phyloP scores from a whole-genome alignment of 768 basidiomycete species.

The Russula abietina region DNA sequence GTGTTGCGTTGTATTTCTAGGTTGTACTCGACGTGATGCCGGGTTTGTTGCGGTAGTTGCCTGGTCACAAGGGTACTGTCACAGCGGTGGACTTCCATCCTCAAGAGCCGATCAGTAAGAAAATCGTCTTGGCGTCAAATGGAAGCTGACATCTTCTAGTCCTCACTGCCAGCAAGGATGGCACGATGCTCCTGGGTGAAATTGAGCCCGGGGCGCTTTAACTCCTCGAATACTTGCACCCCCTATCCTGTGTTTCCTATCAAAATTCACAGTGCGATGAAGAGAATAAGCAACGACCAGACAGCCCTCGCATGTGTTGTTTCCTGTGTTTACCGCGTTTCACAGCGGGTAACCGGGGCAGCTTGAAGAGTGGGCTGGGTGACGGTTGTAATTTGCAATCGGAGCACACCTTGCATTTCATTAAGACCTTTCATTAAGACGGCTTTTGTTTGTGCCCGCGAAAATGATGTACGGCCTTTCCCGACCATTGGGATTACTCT shows the following conservation, averaged over 20 bases:
- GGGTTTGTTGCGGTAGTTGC: too few relatives aligned
- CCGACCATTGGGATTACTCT: neutral
- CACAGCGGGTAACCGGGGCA: conserved; percentile 14
- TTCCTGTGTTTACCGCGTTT: conserved; percentile 16
- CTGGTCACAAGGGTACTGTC: conserved; percentile 95
- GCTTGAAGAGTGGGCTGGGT: conserved; percentile 12
- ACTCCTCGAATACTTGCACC: neutral
- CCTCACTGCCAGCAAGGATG: conserved; percentile 88
- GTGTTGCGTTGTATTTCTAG: too few relatives aligned
- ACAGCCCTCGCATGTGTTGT: conserved; percentile 13
- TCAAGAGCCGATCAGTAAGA: conserved; percentile 88
- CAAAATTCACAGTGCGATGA: conserved; percentile 21
- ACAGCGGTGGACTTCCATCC: conserved; percentile 96
- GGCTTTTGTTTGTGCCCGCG: neutral
- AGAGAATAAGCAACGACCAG: conserved; percentile 21
- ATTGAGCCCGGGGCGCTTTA: conserved; percentile 53
- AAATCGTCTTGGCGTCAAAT: neutral
- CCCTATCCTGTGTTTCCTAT: neutral
- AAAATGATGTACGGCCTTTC: neutral
- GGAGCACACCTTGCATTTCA: conserved; percentile 12
- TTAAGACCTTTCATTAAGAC: too few relatives aligned
- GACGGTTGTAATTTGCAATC: conserved; percentile 27
- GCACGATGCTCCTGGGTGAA: conserved; percentile 87
- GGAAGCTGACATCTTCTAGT: conserved; percentile 42
- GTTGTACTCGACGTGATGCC: too few relatives aligned